Conservation (phyloP, 768 basidiomycete genomes). For the Boletus fagicola region DNA sequence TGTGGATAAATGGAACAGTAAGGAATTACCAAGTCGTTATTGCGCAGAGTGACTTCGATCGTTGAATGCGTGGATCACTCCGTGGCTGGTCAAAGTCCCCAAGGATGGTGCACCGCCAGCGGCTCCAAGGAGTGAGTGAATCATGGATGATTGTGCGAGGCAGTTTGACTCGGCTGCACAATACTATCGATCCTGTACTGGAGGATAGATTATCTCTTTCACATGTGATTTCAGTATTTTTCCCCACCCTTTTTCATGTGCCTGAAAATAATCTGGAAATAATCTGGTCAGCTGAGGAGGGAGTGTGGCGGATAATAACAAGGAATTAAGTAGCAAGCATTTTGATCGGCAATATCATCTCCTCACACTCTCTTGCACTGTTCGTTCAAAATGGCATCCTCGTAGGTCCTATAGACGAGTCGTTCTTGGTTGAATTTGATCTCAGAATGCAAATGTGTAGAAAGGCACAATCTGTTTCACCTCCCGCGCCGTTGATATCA, state of each 20-base stretch:
- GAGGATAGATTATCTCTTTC: neutral
- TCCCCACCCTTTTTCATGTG: neutral
- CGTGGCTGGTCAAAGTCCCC: neutral
- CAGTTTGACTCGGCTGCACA: neutral
- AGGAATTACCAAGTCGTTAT: neutral
- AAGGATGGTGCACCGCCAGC: neutral
- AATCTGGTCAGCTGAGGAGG: neutral
- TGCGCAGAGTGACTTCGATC: neutral
- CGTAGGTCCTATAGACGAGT: conserved; percentile 6
- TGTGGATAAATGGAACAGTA: neutral
- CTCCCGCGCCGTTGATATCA: conserved; percentile 59
- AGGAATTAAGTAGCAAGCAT: neutral
- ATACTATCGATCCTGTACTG: neutral
- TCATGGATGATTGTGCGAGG: neutral
- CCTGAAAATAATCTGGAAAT: too few species aligned
- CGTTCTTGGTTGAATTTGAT: too few species aligned
- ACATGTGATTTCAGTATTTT: neutral
- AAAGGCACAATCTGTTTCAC: conserved; percentile 45
- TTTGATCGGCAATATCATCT: conserved; percentile 7
- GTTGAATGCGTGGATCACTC: neutral
- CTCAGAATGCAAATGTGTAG: neutral
- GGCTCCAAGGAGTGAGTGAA: neutral
- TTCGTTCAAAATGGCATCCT: conserved; percentile 5
- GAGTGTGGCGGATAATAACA: neutral
- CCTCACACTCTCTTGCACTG: neutral